Conservation (phyloP, 129 eudicot species). For the Flaveria robusta region DNA sequence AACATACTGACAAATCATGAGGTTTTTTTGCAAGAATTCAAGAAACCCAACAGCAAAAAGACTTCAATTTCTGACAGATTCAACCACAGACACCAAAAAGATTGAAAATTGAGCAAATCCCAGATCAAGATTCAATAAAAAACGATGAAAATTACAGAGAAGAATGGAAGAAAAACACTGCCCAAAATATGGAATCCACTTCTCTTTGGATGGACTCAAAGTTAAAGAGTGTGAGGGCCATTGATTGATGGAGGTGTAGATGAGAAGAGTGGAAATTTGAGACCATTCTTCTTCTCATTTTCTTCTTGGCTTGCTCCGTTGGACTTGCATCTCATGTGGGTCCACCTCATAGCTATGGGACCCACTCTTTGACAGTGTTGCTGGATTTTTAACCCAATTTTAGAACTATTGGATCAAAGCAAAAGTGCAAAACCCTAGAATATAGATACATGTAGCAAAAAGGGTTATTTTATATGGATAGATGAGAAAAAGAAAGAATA, state of each 20-base stretch:
- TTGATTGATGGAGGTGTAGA: slow-evolving; percentile 41
- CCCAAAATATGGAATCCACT: slow-evolving; percentile 44
- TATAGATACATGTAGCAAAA: slow-evolving; percentile 7
- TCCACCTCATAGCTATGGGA: slow-evolving; percentile 41
- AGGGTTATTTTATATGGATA: not conserved
- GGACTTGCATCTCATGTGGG: slow-evolving; percentile 54
- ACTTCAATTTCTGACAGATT: slow-evolving; percentile 22
- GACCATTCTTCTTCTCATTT: slow-evolving; percentile 27
- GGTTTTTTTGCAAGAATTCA: slow-evolving; percentile 22
- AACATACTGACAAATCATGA: not conserved
- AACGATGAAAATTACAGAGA: slow-evolving; percentile 30
- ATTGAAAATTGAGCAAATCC: slow-evolving; percentile 22
- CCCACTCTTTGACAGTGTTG: slow-evolving; percentile 37
- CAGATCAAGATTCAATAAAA: slow-evolving; percentile 47
- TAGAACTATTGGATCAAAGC: slow-evolving; percentile 20
- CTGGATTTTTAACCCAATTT: slow-evolving; percentile 25
- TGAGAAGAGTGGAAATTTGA: slow-evolving; percentile 37
- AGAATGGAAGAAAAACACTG: slow-evolving; percentile 5
- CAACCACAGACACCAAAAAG: slow-evolving; percentile 25
- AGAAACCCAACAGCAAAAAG: slow-evolving; percentile 28
- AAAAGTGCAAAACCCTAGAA: not conserved
- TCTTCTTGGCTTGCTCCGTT: slow-evolving; percentile 52
- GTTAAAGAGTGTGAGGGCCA: slow-evolving; percentile 50
- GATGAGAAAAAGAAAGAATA: not conserved
- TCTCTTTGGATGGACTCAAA: slow-evolving; percentile 75